Conservation (phyloP, 805 yeast genomes). For the Torulaspora franciscae region DNA sequence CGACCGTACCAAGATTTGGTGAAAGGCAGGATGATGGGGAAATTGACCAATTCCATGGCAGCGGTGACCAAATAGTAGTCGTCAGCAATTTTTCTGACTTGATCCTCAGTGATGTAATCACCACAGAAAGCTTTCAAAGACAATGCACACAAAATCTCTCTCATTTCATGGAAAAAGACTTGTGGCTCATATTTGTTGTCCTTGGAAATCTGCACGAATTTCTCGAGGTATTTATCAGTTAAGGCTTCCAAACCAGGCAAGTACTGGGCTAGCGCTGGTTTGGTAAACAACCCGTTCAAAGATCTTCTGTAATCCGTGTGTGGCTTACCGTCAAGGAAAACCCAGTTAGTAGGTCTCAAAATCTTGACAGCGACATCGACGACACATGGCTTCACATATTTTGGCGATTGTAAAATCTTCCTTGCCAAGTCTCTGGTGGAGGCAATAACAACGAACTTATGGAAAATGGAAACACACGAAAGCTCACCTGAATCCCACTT, state of each 20-base stretch:
- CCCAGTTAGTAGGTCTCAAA: conserved; percentile 95
- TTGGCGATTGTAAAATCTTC: conserved; percentile 78
- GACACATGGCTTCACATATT: conserved; percentile 92
- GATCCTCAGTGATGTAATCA: conserved; percentile 86
- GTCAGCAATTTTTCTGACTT: conserved; percentile 83
- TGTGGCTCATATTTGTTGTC: conserved; percentile 51
- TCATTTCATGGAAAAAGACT: conserved; percentile 85
- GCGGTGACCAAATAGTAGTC: conserved; percentile 90
- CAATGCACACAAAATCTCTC: conserved; percentile 93
- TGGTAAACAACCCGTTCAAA: conserved; percentile 83
- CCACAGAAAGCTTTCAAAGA: conserved; percentile 95
- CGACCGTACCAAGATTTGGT: conserved; percentile 98
- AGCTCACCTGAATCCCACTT: conserved; percentile 95
- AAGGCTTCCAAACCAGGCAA: conserved; percentile 79
- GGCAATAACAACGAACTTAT: conserved; percentile 94
- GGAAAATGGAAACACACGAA: conserved; percentile 96
- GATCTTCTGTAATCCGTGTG: conserved; percentile 91
- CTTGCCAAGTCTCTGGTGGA: conserved; percentile 83
- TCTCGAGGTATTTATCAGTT: conserved; percentile 75
- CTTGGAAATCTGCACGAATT: conserved; percentile 53
- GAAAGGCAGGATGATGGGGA: conserved; percentile 93
- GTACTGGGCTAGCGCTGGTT: conserved; percentile 74
- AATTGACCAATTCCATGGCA: conserved; percentile 94
- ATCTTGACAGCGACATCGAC: conserved; percentile 96
- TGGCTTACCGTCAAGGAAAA: conserved; percentile 91